These are phyloP conservation scores for Capsicum pubescens DNA, from an alignment of 257 asterid species.

Conservation along the genomic window DNA sequence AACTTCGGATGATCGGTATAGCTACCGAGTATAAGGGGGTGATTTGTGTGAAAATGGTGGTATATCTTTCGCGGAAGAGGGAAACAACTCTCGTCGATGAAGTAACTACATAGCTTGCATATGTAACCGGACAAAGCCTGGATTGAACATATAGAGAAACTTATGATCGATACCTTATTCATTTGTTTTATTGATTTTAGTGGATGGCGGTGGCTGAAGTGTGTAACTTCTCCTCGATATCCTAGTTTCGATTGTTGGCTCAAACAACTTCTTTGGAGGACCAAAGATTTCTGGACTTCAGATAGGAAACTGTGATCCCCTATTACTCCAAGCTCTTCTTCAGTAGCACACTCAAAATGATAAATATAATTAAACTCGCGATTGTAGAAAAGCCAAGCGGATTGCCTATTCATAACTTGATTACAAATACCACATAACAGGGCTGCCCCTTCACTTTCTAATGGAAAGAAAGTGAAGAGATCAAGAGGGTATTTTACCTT, in stretches of 20 bases:
- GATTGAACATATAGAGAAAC: background rate
- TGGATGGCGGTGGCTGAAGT: constrained; percentile 21
- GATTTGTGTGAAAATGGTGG: background rate
- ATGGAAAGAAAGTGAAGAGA: constrained; percentile 1
- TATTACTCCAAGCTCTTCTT: background rate
- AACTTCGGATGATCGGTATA: background rate
- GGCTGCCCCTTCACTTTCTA: constrained; percentile 11
- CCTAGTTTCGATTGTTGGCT: background rate
- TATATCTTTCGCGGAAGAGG: background rate
- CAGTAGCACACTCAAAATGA: constrained; percentile 22
- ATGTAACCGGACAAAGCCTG: background rate
- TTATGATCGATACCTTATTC: background rate
- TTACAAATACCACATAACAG: background rate
- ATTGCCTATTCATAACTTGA: background rate
- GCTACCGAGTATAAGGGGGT: background rate
- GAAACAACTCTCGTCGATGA: background rate
- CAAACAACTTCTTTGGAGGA: background rate
- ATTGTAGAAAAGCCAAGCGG: constrained; percentile 12
- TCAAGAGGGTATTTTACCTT: constrained; percentile 17
- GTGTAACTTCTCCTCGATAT: background rate
- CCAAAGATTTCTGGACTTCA: background rate
- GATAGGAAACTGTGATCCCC: constrained; percentile 7
- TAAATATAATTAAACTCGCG: background rate
- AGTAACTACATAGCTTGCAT: constrained; percentile 4
- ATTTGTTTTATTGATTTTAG: background rate